These are phyloP conservation scores for Cenococcum geophilum DNA, from an alignment of 495 filamentous ascomycete species.

Conservation along the genomic window DNA sequence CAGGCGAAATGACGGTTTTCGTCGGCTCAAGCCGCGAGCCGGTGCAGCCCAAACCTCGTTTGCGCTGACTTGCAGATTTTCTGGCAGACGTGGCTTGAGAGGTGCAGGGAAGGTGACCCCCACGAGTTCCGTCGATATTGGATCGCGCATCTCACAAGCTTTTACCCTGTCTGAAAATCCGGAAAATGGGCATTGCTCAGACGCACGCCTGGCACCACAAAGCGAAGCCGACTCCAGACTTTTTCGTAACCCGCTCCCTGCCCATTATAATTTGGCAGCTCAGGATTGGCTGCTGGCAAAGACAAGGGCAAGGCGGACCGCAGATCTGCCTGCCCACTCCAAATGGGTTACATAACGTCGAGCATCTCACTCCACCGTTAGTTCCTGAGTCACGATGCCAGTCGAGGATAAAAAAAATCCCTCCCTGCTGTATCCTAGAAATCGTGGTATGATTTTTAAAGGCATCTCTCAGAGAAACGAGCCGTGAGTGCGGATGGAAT, in stretches of 20 bases:
- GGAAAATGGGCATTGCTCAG: background rate
- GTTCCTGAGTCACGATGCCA: background rate
- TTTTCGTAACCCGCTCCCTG: background rate
- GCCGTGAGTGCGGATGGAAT: too few species aligned
- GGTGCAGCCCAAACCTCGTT: slow-evolving; percentile 5
- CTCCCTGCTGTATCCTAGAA: background rate
- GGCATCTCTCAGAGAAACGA: too few species aligned
- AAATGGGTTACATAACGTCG: slow-evolving; percentile 1
- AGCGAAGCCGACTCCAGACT: background rate
- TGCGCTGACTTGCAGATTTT: slow-evolving; percentile 16
- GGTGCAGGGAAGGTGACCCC: slow-evolving; percentile 13
- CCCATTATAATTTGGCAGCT: background rate
- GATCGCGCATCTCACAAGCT: background rate
- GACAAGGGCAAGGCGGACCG: background rate
- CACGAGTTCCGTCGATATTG: slow-evolving; percentile 7
- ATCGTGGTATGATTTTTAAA: too few species aligned
- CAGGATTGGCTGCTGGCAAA: background rate
- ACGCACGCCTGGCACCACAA: background rate
- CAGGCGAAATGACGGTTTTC: background rate
- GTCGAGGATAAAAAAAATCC: background rate
- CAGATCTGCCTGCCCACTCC: background rate
- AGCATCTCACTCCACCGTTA: background rate
- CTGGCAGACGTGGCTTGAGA: slow-evolving; percentile 1
- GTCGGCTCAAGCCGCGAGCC: slow-evolving; percentile 7
- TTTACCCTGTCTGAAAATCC: background rate